Conservation (phyloP, 495 filamentous ascomycete species). For the Durotheca rogersii region DNA sequence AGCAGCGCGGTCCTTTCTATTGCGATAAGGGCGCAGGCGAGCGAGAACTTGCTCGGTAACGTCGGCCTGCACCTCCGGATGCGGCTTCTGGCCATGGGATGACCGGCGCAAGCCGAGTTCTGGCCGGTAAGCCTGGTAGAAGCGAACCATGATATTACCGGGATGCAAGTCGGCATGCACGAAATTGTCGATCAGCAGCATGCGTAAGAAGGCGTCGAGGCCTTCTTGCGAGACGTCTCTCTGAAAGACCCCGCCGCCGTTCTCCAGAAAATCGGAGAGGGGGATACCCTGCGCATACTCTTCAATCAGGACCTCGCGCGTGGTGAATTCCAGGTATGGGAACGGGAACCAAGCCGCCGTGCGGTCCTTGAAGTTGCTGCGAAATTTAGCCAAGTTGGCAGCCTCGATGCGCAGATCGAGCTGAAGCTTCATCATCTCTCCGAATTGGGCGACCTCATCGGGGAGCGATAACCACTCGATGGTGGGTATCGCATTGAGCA, state of each 20-base stretch:
- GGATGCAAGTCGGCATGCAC: constrained; percentile 98
- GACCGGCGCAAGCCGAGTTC: constrained; percentile 53
- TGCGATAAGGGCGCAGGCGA: constrained; percentile 70
- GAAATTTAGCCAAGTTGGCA: constrained; percentile 84
- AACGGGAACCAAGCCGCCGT: constrained; percentile 95
- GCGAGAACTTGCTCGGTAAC: constrained; percentile 84
- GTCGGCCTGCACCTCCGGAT: constrained; percentile 62
- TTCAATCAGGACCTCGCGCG: constrained; percentile 88
- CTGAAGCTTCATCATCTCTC: constrained; percentile 97
- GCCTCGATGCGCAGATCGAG: constrained; percentile 94
- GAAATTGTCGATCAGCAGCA: constrained; percentile 98
- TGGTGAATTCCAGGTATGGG: constrained; percentile 87
- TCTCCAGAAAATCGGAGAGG: constrained; percentile 81
- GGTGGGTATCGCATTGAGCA: constrained; percentile 85
- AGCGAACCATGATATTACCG: constrained; percentile 99
- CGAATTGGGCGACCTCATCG: constrained; percentile 91
- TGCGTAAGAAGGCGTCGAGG: constrained; percentile 94
- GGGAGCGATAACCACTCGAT: constrained; percentile 98
- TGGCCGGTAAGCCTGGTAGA: constrained; percentile 80
- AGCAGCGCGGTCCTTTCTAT: constrained; percentile 53
- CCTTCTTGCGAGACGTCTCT: constrained; percentile 94
- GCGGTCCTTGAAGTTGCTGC: constrained; percentile 83
- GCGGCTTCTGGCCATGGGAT: constrained; percentile 38
- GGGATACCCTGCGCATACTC: constrained; percentile 96
- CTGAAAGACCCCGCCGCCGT: constrained; percentile 90